Evolutionary conservation across 1,139 yeast species (phyloP), one percentile per base, ranked within the genome.

Genomic region (Zygoascus sp.): DNA sequence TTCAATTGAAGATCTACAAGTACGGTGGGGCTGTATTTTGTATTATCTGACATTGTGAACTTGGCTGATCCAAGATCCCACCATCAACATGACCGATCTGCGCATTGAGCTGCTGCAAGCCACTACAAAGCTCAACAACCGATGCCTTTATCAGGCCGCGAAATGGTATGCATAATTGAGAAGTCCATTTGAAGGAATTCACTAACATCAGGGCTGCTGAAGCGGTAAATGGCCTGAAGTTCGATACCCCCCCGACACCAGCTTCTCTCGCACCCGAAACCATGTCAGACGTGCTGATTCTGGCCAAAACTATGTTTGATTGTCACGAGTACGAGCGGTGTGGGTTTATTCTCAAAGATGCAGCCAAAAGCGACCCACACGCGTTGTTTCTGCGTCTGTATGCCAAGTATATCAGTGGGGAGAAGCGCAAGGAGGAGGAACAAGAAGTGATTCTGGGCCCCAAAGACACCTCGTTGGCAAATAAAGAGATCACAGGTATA

Each of bases 261-360:
- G 6, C 28, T 52, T n/a, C n/a, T n/a, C 27, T 53, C 32, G 13
- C 34, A 9, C 27, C 44, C 16, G 34, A 34, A 25, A 16, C 7
- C 17, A 9, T 25, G 15, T 34, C 34, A 41, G 39, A 41, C 21
- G 32, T 11, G 3, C 25, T 34, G 20, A 58, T 79, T 10, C 68
- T 88, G 23, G 97, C 95, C 0, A 79, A 80, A 49, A 64, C 87
- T 0, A 83, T 85, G 58, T 88, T 92, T 68, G 83, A 80, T 58
- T 80, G 90, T 59, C 83, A 85, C 57, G 98, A 92, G 62, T 90
- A 83, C 60, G 94, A 83, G 50, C 68, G 98, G 28, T 86, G 94
- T 50, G 80, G 86, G 1, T 70, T 74, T 55, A 73, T 74, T 16
- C 67, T 90, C 50, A 72, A 71, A 48, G 73, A 73, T 25, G 77